Evolutionary conservation across 1,139 yeast species (phyloP).

Genomic region (Suhomyces bokatorum): DNA sequence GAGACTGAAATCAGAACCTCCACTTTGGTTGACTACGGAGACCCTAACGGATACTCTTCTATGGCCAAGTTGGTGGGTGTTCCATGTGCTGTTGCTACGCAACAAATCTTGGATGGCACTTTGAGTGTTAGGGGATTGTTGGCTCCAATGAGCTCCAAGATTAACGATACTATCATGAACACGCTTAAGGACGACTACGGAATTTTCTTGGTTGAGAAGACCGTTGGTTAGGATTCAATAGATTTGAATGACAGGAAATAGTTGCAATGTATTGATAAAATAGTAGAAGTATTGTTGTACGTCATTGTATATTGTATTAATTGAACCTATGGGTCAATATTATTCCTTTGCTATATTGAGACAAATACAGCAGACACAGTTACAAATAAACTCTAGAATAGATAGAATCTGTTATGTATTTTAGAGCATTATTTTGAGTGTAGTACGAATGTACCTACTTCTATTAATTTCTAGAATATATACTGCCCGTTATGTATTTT

Average conservation of each 20-base stretch:
- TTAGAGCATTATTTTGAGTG: no score
- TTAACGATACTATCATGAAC: constrained; percentile 87
- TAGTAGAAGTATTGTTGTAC: no score
- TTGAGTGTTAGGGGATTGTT: constrained; percentile 70
- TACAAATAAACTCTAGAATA: no score
- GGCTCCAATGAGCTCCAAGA: constrained; percentile 91
- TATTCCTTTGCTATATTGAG: no score
- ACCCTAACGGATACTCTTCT: constrained; percentile 90
- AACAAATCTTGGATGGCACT: constrained; percentile 82
- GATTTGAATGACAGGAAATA: neutral
- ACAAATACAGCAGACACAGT: no score
- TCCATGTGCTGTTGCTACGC: constrained; percentile 95
- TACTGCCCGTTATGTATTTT: no score
- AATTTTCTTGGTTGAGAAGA: constrained; percentile 86
- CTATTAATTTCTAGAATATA: no score
- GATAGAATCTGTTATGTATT: no score
- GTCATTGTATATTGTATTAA: no score
- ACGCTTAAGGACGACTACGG: constrained; percentile 87
- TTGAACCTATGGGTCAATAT: no score
- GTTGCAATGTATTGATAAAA: neutral
- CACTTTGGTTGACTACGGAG: constrained; percentile 92
- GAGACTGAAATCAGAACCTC: constrained; percentile 88
- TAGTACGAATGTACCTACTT: no score
- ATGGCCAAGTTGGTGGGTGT: constrained; percentile 99
- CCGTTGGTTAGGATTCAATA: constrained; percentile 31